Evolutionary conservation across 2,329 filamentous ascomycete species (phyloP).

Genomic region (Trichoderma breve): DNA sequence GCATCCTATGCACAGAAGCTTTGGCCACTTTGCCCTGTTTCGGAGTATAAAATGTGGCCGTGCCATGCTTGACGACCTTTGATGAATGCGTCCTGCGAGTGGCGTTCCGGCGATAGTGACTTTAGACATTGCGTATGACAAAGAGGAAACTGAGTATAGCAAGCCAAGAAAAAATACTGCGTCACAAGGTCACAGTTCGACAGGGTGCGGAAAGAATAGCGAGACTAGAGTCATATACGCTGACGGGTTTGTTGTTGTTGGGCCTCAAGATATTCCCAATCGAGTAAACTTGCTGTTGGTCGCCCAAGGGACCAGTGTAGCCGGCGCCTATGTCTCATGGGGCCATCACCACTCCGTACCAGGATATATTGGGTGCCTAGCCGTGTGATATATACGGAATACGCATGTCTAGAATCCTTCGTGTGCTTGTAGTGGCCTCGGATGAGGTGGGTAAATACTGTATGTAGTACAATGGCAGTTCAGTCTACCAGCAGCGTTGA

Average conservation of each 20-base stretch:
- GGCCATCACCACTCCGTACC: not conserved
- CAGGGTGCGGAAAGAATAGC: slow-evolving; percentile 13
- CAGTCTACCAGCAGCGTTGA: not conserved
- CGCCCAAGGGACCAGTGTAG: not conserved
- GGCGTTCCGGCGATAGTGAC: not conserved
- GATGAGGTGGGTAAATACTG: not conserved
- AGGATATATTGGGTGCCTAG: not conserved
- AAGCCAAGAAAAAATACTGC: not conserved
- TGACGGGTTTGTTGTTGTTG: not conserved
- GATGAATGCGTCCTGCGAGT: not conserved
- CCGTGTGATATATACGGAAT: not conserved
- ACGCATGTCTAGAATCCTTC: not conserved
- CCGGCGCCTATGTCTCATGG: slow-evolving; percentile 5
- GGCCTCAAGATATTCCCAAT: not conserved
- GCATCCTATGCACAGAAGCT: not conserved
- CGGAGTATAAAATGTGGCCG: slow-evolving; percentile 9
- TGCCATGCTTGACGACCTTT: not conserved
- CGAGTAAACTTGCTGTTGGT: slow-evolving; percentile 5
- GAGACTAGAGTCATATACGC: not conserved
- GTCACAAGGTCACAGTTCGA: slow-evolving; percentile 15
- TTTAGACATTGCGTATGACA: slow-evolving; percentile 5
- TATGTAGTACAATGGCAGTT: not conserved
- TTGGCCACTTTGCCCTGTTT: not conserved
- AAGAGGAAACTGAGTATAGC: not conserved
- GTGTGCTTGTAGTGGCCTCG: not conserved